Evolutionary conservation across 2,329 filamentous ascomycete species (phyloP), one percentile per base, ranked within the genome.

Genomic region (Davidsoniella neocaledoniae): DNA sequence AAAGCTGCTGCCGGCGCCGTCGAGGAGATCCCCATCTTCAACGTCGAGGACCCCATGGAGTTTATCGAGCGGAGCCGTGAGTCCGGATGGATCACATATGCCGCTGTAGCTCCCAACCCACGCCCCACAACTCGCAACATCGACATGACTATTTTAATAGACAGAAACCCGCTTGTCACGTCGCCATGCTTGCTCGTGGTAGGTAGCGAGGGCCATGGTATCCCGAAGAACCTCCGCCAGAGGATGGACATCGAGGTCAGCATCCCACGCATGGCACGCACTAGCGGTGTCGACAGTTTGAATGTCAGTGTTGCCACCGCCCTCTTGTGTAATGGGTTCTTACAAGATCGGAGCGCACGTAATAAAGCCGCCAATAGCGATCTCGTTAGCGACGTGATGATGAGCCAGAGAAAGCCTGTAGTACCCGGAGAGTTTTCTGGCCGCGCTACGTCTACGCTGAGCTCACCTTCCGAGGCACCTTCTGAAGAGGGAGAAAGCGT

Each of bases 231-330:
- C 51, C 64, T 91, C 53, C 76, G 76, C 56, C 75, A 73, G 40
- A 71, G 76, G 51, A 81, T 84, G 0, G 77, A 94, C 56, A 69
- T 68, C 26, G 70, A 79, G 56, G 58, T 81, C 4, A 76, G 79
- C 5, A 85, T 98, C 49, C 72, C 72, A 56, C 74, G 62, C 62
- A 73, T 62, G 55, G 72, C 63, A 40, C 66, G 60, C 54, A 68
- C 58, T 61, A 73, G 59, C 61, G 78, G 56, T 61, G 78, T 98
- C 2, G 90, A 96, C 63, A 94, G 87, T 62, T 66, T 98, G 62
- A 96, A 98, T 61, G 91, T 96, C 38, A 86, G 85, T 60, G 88
- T 94, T 17, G 90, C 91, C 1, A 78, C 85, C 5, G 86, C 78
- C 1, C 67, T 96, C 45, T 66, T 96, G 46, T 81, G 80, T 54